Evolutionary conservation across 441 rosid genomes (phyloP).

Genomic region (Corymbia calophylla): DNA sequence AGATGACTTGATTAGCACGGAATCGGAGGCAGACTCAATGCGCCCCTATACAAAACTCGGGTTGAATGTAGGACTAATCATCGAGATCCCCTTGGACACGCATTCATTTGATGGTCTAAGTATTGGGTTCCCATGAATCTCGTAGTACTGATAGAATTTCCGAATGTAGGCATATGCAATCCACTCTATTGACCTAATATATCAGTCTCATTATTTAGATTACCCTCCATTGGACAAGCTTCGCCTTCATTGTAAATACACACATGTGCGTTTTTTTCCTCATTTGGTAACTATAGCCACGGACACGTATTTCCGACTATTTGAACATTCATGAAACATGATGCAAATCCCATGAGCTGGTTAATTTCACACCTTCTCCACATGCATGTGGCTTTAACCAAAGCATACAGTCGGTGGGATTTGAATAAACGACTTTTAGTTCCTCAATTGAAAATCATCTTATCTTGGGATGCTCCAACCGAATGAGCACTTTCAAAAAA

Average conservation of each 20-base stretch:
- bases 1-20: not conserved
- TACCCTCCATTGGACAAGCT: not conserved
- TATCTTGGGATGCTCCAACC: rapidly evolving
- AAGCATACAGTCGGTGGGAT: rapidly evolving
- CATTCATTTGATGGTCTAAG: too few relatives aligned
- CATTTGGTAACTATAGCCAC: rapidly evolving
- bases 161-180: not conserved
- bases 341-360: rapidly evolving
- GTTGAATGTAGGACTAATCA: not conserved
- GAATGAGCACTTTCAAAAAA: rapidly evolving
- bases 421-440: not conserved
- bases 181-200: not conserved
- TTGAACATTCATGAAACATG: not conserved
- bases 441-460: not conserved
- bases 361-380: rapidly evolving
- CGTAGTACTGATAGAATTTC: too few relatives aligned
- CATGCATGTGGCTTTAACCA: rapidly evolving
- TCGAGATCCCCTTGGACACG: not conserved
- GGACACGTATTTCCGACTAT: rapidly evolving
- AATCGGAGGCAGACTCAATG: rapidly evolving
- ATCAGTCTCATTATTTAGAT: rapidly evolving
- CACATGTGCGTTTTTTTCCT: not conserved
- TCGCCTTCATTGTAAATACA: not conserved
- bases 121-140: too few relatives aligned
- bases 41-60: rapidly evolving